Base-by-base conservation (phyloP, 2,329 filamentous ascomycete genomes). In the Xylariaceae sp. region DNA sequence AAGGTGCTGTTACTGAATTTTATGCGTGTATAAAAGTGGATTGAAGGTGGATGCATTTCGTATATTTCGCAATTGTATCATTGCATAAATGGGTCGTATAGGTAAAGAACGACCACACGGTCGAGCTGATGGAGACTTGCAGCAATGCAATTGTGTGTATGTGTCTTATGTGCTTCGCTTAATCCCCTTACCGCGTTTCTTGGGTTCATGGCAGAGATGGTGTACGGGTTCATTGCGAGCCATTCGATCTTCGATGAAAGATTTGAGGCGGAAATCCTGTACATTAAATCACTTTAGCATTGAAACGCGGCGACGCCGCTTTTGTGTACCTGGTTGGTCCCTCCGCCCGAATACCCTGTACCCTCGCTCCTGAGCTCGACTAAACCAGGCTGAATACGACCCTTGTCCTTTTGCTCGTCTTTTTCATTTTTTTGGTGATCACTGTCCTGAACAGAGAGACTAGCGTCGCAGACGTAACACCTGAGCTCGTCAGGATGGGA, bases 271-370 rank as follows among this genome's bases (percentile, higher is more conserved):
- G 41, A 15, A n/a, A 30, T 46, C 16, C 32, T 43, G 20, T 45
- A 42, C 32, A 27, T 37, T 11, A 27, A 45, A 42, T 27, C 15
- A 9, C 20, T 76, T n/a, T 68, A 94, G 68, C 90, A 93, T 69
- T 95, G 90, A 71, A 96, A 96, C 13, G 50, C 48, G 0, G 87
- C 87, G 15, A 95, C 85, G 0, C 89, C 88, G 3, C 81, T 75
- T 70, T 87, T 94, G 73, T 89, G 88, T 13, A 95, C 91, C 64
- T 89, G 57, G 67, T 88, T 96, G 45, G 83, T 82, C 2, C 94
- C 93, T n/a, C 88, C 87, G 4, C 91, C 89, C 4, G 93, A 92
- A 72, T 96, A 97, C 0, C 93, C 93, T 0, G 93, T 97, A 0
- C 93, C 93, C 64, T 97, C 93, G 29, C 87, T 90, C 61, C 83